Base-by-base conservation (phyloP, 306 rosid genomes). In the Vigna nakashimae region DNA sequence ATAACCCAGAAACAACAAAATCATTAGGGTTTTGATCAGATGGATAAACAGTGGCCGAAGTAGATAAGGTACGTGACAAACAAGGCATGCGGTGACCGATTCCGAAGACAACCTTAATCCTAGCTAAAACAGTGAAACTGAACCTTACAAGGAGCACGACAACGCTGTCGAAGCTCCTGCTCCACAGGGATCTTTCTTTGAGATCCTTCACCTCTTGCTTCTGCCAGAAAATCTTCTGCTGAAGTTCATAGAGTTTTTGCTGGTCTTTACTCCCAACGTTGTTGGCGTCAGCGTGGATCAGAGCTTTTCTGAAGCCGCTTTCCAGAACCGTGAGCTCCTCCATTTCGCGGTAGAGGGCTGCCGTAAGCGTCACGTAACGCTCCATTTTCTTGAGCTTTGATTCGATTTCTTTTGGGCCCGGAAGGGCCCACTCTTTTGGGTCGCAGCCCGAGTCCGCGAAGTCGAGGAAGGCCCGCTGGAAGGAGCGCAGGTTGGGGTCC, bases 221-320 rank as follows among this genome's bases (percentile, higher is more conserved):
- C 77, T 88, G 92, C 97, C 97, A 96, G 53, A 84, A 80, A 43
- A 96, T 91, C 89, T 85, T 96, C 81, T 96, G 94, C 71, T 91
- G 97, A 66, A 92, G 86, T 36, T 95, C 98, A 10, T 81, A 50
- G 15, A 86, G 66, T 55, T 88, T 89, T 65, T 88, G 90, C 24
- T 88, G 91, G 7, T 89, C 96, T 17, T 88, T 89, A 14, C 57
- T 69, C 40, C 42, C 7, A 0, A 34, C 10, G 13, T 76, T 83
- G 15, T 75, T 83, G 14, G 79, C 68, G 6, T 76, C 68, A 28
- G 53, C 58, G 36, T 38, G 78, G 30, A 71, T 80, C 10, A 79
- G 59, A 0, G 84, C 66, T 77, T 91, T 92, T 14, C 79, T 86
- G 24, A 96, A 64, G 26, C 79, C 82, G 22, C 18, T 82, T 80